phyloP scores from a whole-genome alignment of 768 basidiomycete species.

The Termitomyces titanicus region DNA sequence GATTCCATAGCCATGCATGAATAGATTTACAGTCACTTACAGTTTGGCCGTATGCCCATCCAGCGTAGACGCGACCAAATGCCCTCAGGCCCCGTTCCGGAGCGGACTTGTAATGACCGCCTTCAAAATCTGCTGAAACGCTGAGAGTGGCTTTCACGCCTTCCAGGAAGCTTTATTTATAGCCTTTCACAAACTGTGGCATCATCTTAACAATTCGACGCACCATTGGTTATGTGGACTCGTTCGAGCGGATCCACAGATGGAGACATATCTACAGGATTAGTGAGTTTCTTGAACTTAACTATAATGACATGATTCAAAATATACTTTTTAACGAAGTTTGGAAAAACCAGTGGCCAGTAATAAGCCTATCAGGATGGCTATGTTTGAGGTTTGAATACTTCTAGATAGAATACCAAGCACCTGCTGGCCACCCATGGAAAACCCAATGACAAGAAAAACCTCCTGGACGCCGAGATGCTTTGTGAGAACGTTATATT shows the following conservation, averaged over 20 bases:
- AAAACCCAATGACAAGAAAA: constrained; percentile 49
- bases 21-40: constrained; percentile 23
- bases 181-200: background rate
- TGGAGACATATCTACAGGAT: constrained; percentile 40
- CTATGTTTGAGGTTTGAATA: background rate
- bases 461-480: constrained; percentile 41
- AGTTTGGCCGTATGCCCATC: constrained; percentile 58
- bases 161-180: constrained; percentile 49
- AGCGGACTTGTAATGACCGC: constrained; percentile 45
- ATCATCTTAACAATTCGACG: background rate
- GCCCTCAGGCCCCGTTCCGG: constrained; percentile 51
- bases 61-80: constrained; percentile 52
- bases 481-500: constrained; percentile 49
- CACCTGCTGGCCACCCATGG: constrained; percentile 57
- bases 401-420: background rate
- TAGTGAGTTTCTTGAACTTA: background rate
- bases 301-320: background rate
- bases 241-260: constrained; percentile 55
- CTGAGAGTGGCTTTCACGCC: constrained; percentile 53
- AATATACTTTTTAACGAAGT: constrained; percentile 43
- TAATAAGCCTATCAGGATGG: constrained; percentile 40
- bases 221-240: constrained; percentile 56
- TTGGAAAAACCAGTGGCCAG: constrained; percentile 54
- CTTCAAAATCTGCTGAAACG: constrained; percentile 51
- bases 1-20: background rate